Percentiles rank a stretch among this genome's conserved stretches.
These are phyloP conservation scores for Phanerochaete sordida DNA, from an alignment of 768 basidiomycete species.

Conservation along the genomic window DNA sequence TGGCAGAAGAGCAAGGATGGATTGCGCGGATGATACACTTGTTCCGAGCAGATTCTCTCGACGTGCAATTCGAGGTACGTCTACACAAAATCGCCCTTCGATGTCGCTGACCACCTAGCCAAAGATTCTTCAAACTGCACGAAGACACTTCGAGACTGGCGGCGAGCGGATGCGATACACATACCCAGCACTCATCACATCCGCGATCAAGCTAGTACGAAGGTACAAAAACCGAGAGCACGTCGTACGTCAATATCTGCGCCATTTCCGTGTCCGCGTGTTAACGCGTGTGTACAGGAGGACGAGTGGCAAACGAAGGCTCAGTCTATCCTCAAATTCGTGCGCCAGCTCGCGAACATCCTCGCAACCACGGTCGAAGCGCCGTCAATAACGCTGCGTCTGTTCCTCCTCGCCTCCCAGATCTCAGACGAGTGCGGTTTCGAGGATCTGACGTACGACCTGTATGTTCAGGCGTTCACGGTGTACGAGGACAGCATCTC, in stretches of 20 bases:
- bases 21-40: conserved; percentile 97
- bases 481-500: conserved; percentile 98
- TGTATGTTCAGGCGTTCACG: conserved; percentile 96
- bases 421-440: conserved; percentile 93
- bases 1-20: conserved; percentile 99
- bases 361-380: conserved; percentile 93
- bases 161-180: conserved; percentile 96
- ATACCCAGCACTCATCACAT: conserved; percentile 93
- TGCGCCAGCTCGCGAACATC: conserved; percentile 89
- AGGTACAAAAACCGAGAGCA: conserved; percentile 85
- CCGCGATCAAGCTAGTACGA: conserved; percentile 88
- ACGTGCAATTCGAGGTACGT: conserved; percentile 84
- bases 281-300: conserved; percentile 45
- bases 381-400: conserved; percentile 84
- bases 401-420: conserved; percentile 95
- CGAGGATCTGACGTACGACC: conserved; percentile 95
- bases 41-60: conserved; percentile 84
- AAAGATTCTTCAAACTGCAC: conserved; percentile 87
- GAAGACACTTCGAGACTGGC: conserved; percentile 85
- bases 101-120: neutral
- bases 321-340: conserved; percentile 88
- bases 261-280: neutral
- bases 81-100: neutral
- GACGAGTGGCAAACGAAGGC: conserved; percentile 84
- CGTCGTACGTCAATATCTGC: conserved; percentile 39